Evolutionary conservation across 345 rosid genomes (phyloP).

Genomic region (Leavenworthia alabamica): DNA sequence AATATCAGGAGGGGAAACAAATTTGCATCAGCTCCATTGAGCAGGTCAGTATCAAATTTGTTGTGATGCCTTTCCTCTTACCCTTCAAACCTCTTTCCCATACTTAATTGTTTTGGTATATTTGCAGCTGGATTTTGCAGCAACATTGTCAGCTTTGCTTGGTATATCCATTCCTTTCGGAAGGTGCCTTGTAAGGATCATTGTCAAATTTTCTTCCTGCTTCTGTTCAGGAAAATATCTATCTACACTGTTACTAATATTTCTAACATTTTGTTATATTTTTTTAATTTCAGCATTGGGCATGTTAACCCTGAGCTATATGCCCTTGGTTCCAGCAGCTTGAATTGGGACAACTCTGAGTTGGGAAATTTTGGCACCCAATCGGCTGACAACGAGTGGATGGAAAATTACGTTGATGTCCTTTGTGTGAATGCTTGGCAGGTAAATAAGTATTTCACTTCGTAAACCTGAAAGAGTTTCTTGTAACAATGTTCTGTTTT

Average conservation of each 20-base stretch:
- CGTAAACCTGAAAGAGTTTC: background rate
- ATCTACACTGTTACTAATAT: background rate
- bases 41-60: constrained; percentile 49
- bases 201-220: constrained; percentile 25
- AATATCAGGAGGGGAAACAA: constrained; percentile 50
- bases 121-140: constrained; percentile 91
- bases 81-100: background rate
- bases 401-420: constrained; percentile 54
- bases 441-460: constrained; percentile 41
- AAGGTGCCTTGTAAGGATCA: constrained; percentile 88
- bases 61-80: constrained; percentile 8
- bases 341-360: constrained; percentile 37
- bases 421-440: constrained; percentile 92
- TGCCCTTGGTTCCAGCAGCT: constrained; percentile 64
- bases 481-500: background rate
- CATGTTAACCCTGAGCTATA: constrained; percentile 84
- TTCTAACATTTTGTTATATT: constrained; percentile 13
- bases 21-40: constrained; percentile 60
- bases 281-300: constrained; percentile 59
- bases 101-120: constrained; percentile 12
- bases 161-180: constrained; percentile 94
- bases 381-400: constrained; percentile 41
- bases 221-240: constrained; percentile 2
- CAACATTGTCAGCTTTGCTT: constrained; percentile 74
- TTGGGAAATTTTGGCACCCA: constrained; percentile 23